Percentiles rank a stretch among this genome's conserved stretches.
Conservation (phyloP, 2,329 filamentous ascomycete genomes). For the Colletotrichum sansevieriae region DNA sequence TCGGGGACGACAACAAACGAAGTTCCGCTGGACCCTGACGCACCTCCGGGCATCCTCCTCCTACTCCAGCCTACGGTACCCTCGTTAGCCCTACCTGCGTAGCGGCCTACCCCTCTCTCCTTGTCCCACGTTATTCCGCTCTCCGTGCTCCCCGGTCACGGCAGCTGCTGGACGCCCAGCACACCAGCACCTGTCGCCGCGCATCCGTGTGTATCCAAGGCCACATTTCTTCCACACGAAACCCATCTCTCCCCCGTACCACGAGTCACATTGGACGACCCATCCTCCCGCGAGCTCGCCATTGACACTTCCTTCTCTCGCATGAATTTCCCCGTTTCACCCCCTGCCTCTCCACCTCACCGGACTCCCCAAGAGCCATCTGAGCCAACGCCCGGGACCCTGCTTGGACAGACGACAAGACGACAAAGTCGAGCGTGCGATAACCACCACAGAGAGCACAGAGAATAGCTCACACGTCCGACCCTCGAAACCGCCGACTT, state of each 20-base stretch:
- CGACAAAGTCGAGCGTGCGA: not conserved
- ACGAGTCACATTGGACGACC: conserved; percentile 36
- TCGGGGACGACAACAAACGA: not conserved
- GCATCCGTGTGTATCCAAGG: conserved; percentile 34
- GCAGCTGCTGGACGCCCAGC: conserved; percentile 17
- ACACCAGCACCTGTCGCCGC: conserved; percentile 14
- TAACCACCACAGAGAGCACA: conserved; percentile 10
- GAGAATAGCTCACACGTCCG: conserved; percentile 19
- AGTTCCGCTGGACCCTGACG: conserved; percentile 21
- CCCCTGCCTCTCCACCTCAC: conserved; percentile 37
- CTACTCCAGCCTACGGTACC: not conserved
- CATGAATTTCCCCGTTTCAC: conserved; percentile 43
- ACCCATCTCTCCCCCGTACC: conserved; percentile 24
- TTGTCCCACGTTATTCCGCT: conserved; percentile 37
- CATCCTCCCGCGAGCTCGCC: conserved; percentile 30
- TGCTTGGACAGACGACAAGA: not conserved
- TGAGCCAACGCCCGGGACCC: conserved; percentile 17
- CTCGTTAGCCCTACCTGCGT: not conserved
- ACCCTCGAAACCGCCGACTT: conserved; percentile 19
- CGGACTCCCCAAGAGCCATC: conserved; percentile 21
- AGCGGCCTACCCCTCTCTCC: conserved; percentile 1
- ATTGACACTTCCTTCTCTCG: conserved; percentile 21
- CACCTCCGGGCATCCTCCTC: not conserved
- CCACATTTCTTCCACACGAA: conserved; percentile 34
- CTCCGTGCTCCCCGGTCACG: conserved; percentile 34